Base-by-base conservation (phyloP, 345 rosid species). In the Streptanthus diversifolius region DNA sequence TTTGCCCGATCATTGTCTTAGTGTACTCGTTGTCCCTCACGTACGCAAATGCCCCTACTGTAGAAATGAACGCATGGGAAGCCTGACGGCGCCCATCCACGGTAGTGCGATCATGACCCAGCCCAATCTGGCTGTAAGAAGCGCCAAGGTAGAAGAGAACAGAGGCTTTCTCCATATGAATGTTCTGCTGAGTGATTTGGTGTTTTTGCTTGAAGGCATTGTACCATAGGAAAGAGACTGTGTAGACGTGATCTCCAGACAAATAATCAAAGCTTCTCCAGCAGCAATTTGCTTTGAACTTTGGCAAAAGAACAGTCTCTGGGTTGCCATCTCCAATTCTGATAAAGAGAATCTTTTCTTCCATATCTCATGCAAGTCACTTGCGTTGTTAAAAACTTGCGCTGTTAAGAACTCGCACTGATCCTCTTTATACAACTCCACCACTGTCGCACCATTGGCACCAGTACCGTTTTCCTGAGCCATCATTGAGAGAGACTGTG, bases 251-350 rank as follows among this genome's bases (percentile, higher is more conserved):
- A 71, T 91, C n/a, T n/a, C n/a, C n/a, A n/a, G n/a, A n/a, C n/a
- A n/a, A n/a, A n/a, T n/a, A n/a, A n/a, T n/a, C n/a, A n/a, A n/a
- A n/a, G n/a, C n/a, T n/a, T n/a, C n/a, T n/a, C n/a, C n/a, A n/a
- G n/a, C n/a, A n/a, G n/a, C 4, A 10, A 22, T 0, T 12, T 29
- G 47, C 44, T n/a, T 65, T 72, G n/a, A n/a, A 91, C 96, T 75
- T 88, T 73, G 98, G 97, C 54, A 93, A 70, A 44, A 44, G 90
- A 82, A 57, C 98, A 93, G 59, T 88, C 88, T 71, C 79, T 85
- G 2, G 98, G 97, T 70, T 93, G 88, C 98, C 97, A 93, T 83
- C 84, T 91, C 98, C 98, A 93, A 4, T 82, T 87, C 85, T 93
- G 98, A 39, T 79, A 93, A 81, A 66, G 0, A 29, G 96, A 86